Evolutionary conservation across 2,329 filamentous ascomycete genomes (phyloP).

Genomic region (Mycogone perniciosa): DNA sequence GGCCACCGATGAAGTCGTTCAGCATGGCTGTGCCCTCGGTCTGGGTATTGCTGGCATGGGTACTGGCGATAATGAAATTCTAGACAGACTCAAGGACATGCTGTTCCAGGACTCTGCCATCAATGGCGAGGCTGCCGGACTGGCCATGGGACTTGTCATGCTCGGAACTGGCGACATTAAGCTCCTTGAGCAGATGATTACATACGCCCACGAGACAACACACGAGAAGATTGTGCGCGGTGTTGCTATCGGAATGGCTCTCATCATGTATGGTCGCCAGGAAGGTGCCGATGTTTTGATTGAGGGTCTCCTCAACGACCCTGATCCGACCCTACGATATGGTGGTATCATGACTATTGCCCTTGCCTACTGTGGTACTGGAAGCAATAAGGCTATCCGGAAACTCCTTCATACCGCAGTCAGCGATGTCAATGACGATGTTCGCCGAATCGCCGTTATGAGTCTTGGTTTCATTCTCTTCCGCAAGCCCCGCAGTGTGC

Average conservation of each 20-base stretch:
- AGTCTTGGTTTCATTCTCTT: conserved; percentile 97
- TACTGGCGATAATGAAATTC: conserved; percentile 82
- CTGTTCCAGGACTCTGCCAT: conserved; percentile 91
- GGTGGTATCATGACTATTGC: conserved; percentile 99
- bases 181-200: conserved; percentile 92
- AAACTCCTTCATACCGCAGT: conserved; percentile 94
- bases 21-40: conserved; percentile 91
- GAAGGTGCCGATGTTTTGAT: conserved; percentile 93
- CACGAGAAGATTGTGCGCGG: conserved; percentile 99
- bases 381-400: conserved; percentile 97
- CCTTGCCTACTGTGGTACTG: conserved; percentile 91
- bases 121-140: conserved; percentile 91
- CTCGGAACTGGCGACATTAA: conserved; percentile 93
- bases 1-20: conserved; percentile 84
- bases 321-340: conserved; percentile 88
- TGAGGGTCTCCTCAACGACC: conserved; percentile 85
- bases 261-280: conserved; percentile 97
- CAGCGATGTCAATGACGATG: conserved; percentile 96
- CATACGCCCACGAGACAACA: conserved; percentile 94
- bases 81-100: conserved; percentile 82
- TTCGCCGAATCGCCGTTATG: conserved; percentile 93
- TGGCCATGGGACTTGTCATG: conserved; percentile 98
- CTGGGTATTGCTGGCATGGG: conserved; percentile 97
- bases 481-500: conserved; percentile 93
- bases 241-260: conserved; percentile 89